Evolutionary conservation across 1,284 basidiomycete species (phyloP), one percentile per base, ranked within the genome.

Genomic region (Ceratobasidium sp.): DNA sequence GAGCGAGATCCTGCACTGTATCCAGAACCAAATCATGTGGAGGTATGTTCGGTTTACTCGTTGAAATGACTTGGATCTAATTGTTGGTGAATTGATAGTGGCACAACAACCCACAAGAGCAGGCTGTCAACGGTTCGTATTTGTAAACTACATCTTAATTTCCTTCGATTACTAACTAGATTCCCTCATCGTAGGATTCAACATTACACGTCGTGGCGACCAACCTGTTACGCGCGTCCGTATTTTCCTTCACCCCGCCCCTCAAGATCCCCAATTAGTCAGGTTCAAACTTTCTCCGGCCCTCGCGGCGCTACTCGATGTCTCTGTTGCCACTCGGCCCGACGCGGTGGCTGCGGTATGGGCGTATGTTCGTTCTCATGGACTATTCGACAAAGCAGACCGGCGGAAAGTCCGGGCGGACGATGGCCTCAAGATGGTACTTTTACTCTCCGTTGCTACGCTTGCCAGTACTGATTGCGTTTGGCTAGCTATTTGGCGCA

Each of bases 341-440:
- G 95, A 93, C 13, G 90, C 96, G 23, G 90, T 98, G 54, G 92
- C 94, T 78, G 91, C 94, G 0, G 84, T 99, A 12, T 99, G 97
- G 97, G 94, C 93, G 82, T 96, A 98, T 82, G 94, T 98, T 85
- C 97, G 97, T 84, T 86, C 93, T 23, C 89, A 94, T 79, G 91
- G 92, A 28, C 87, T 99, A 23, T 95, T 98, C 84, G 96, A 98
- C 84, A 96, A 97, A 83, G 91, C 92, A 0, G 96, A 99, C 84
- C 89, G 93, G 77, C 90, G 93, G 64, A 86, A 92, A 73, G 91
- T 99, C 79, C 90, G 91, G 57, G 89, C 93, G 1, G 94, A 98
- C 80, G 92, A 92, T 3, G 89, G 89, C 67, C 85, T 97, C 66
- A 88, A 88, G 83, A 86, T 87, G 0, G 93, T 94, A 82, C 73